A percentile compares a stretch with the other conserved stretches of the same genome.
phyloP scores from a whole-genome alignment of 2,329 filamentous ascomycete species.

The Phialemoniopsis sp. region DNA sequence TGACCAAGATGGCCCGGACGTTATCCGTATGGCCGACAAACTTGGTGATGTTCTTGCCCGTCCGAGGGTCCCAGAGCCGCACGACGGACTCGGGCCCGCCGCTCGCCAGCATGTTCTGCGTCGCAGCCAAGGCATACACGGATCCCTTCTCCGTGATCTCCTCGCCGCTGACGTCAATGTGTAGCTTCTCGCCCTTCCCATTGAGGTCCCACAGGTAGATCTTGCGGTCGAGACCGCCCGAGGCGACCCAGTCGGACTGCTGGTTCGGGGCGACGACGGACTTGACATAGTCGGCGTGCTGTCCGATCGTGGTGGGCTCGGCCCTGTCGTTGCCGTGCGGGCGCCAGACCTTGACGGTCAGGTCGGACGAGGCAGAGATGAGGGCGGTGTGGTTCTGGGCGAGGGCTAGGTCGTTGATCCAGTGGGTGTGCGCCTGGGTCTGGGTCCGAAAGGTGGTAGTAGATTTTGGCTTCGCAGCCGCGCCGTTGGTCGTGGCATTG shows the following conservation, averaged over 20 bases:
- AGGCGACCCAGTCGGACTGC: constrained; percentile 78
- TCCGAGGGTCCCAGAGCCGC: constrained; percentile 84
- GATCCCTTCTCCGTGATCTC: constrained; percentile 88
- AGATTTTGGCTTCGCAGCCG: constrained; percentile 30
- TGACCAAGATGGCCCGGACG: constrained; percentile 85
- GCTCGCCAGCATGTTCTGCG: constrained; percentile 77
- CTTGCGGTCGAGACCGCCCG: constrained; percentile 87
- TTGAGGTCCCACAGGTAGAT: constrained; percentile 92
- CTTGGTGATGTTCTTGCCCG: constrained; percentile 88
- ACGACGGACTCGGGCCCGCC: constrained; percentile 93
- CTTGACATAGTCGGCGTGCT: constrained; percentile 96
- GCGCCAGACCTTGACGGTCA: constrained; percentile 89
- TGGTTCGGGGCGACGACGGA: constrained; percentile 72
- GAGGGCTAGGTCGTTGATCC: constrained; percentile 90
- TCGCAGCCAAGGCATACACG: constrained; percentile 83
- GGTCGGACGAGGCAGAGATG: constrained; percentile 88
- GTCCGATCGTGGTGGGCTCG: constrained; percentile 76
- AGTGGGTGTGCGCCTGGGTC: constrained; percentile 80
- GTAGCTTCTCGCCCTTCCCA: constrained; percentile 77
- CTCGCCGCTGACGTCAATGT: constrained; percentile 81
- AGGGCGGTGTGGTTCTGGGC: constrained; percentile 74
- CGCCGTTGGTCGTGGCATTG: constrained; percentile 13
- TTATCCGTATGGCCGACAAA: constrained; percentile 97
- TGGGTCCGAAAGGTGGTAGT: constrained; percentile 57
- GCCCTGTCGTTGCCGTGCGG: constrained; percentile 64